Percentiles rank a stretch among this genome's conserved stretches.
phyloP scores from a whole-genome alignment of 2,329 filamentous ascomycete genomes.

The Fusarium robinianum region DNA sequence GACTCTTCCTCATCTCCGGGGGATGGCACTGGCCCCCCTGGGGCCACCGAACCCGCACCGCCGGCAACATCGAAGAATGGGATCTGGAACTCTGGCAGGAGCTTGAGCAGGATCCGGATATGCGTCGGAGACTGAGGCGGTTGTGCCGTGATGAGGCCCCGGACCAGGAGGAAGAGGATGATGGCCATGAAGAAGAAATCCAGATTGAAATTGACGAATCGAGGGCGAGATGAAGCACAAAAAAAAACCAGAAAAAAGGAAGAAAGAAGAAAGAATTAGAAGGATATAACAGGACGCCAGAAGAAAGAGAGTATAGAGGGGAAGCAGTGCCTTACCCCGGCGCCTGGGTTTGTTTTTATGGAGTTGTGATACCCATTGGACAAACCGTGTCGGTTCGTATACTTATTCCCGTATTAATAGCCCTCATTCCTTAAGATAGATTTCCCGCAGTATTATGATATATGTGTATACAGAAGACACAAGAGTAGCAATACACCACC shows the following conservation, averaged over 20 bases:
- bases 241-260: no score
- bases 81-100: constrained; percentile 62
- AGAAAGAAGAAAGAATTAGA: no score
- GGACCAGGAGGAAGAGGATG: constrained; percentile 33
- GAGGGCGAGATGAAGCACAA: constrained; percentile 19
- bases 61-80: constrained; percentile 53
- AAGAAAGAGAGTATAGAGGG: no score
- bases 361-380: constrained; percentile 35
- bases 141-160: constrained; percentile 45
- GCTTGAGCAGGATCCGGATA: constrained; percentile 55
- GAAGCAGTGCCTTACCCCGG: background rate
- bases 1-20: constrained; percentile 51
- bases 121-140: constrained; percentile 48
- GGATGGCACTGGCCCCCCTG: constrained; percentile 54
- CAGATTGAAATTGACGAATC: constrained; percentile 25
- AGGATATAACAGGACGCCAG: no score
- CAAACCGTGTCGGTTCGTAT: constrained; percentile 17
- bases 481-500: no score
- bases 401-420: no score
- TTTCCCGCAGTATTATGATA: no score
- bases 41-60: constrained; percentile 41
- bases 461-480: no score
- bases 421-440: no score
- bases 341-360: constrained; percentile 14
- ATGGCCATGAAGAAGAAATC: no score